phyloP scores from a whole-genome alignment of 78 protist genomes.

The Dictyostelium discoideum region dicty_2.7 NC_007091.3:2928001-2928500 shows the following conservation, averaged over 20 bases:
- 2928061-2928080: neutral
- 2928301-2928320: neutral
- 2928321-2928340: neutral
- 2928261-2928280: neutral
- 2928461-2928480: neutral
- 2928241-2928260: neutral
- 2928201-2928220: neutral
- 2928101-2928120: neutral
- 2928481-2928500: neutral
- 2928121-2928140: neutral
- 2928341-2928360: neutral
- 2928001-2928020: neutral
- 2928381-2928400: neutral
- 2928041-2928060: neutral
- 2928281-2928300: neutral
- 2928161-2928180: neutral
- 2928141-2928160: neutral
- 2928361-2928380: neutral
- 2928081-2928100: neutral
- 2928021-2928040: neutral
- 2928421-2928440: neutral
- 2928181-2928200: neutral
- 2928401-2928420: neutral
- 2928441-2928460: conserved; percentile 11
- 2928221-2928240: neutral